A percentile compares a stretch with the other conserved stretches of the same genome.
Evolutionary conservation across 1,284 basidiomycete genomes (phyloP).

Genomic region (Moesziomyces antarcticus): DNA sequence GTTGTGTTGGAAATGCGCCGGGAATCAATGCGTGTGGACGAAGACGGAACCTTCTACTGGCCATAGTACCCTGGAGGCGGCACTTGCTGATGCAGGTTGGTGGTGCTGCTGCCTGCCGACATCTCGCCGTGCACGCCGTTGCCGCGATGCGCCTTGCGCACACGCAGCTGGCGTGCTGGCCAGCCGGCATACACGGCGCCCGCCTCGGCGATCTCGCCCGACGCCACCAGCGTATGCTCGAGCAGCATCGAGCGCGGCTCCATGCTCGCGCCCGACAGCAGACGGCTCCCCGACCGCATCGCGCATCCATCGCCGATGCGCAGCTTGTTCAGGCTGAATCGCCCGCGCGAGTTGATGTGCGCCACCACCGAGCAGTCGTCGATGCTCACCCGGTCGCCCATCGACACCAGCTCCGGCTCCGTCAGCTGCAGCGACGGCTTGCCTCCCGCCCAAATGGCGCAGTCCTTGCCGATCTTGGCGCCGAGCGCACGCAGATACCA

Average conservation of each 20-base stretch:
- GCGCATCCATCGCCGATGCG: constrained; percentile 66
- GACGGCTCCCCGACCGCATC: constrained; percentile 63
- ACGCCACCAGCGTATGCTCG: constrained; percentile 67
- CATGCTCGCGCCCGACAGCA: constrained; percentile 66
- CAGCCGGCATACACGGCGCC: constrained; percentile 67
- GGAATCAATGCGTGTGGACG: neutral
- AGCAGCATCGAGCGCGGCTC: constrained; percentile 66
- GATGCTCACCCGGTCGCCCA: constrained; percentile 65
- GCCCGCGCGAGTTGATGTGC: constrained; percentile 67
- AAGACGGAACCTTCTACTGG: constrained; percentile 6
- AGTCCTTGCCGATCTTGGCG: constrained; percentile 63
- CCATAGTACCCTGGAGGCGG: constrained; percentile 50
- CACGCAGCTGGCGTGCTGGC: constrained; percentile 62
- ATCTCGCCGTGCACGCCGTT: constrained; percentile 28
- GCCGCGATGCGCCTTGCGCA: constrained; percentile 43
- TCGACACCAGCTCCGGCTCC: constrained; percentile 66
- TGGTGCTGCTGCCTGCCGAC: constrained; percentile 45
- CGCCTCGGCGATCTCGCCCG: constrained; percentile 66
- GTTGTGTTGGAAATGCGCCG: no score
- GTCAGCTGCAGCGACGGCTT: constrained; percentile 67
- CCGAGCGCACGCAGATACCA: constrained; percentile 66
- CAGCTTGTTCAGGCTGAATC: constrained; percentile 66
- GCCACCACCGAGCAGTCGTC: constrained; percentile 67
- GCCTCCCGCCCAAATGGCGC: constrained; percentile 67
- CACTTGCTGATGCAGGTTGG: constrained; percentile 39